Conservation (phyloP, 1,139 yeast species). For the Saccharomyces hybrid region DNA sequence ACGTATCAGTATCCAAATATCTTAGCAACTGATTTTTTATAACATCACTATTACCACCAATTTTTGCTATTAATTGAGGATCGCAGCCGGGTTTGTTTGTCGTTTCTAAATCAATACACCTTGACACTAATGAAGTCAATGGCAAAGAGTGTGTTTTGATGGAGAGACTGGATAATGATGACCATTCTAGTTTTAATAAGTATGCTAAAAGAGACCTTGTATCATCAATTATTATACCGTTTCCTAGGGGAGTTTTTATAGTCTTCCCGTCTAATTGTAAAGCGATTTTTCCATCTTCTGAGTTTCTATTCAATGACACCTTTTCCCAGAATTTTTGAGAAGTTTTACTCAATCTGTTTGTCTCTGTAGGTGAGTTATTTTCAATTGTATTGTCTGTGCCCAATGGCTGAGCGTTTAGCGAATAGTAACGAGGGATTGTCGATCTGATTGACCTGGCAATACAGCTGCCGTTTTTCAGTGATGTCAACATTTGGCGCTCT, state of each 20-base stretch:
- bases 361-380: slow-evolving; percentile 49
- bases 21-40: slow-evolving; percentile 55
- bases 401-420: slow-evolving; percentile 8
- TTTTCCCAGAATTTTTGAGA: slow-evolving; percentile 79
- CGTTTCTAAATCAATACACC: slow-evolving; percentile 64
- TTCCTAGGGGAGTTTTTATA: slow-evolving; percentile 78
- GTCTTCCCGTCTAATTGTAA: slow-evolving; percentile 69
- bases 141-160: slow-evolving; percentile 80
- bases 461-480: background rate
- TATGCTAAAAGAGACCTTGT: slow-evolving; percentile 59
- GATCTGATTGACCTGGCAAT: background rate
- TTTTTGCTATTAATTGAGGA: slow-evolving; percentile 47
- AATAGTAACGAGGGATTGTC: background rate
- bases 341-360: slow-evolving; percentile 66
- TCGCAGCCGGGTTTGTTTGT: slow-evolving; percentile 32
- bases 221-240: slow-evolving; percentile 56
- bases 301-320: slow-evolving; percentile 43
- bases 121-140: slow-evolving; percentile 74
- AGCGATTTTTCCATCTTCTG: slow-evolving; percentile 33
- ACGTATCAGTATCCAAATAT: slow-evolving; percentile 88
- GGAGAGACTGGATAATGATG: slow-evolving; percentile 57
- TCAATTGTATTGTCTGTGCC: slow-evolving; percentile 43
- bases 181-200: slow-evolving; percentile 84
- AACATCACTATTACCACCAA: slow-evolving; percentile 48
- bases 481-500: background rate